Percentiles rank a stretch among this genome's conserved stretches.
phyloP scores from a whole-genome alignment of 208 protist genomes.

The Vickermania spadyakhi region DNA sequence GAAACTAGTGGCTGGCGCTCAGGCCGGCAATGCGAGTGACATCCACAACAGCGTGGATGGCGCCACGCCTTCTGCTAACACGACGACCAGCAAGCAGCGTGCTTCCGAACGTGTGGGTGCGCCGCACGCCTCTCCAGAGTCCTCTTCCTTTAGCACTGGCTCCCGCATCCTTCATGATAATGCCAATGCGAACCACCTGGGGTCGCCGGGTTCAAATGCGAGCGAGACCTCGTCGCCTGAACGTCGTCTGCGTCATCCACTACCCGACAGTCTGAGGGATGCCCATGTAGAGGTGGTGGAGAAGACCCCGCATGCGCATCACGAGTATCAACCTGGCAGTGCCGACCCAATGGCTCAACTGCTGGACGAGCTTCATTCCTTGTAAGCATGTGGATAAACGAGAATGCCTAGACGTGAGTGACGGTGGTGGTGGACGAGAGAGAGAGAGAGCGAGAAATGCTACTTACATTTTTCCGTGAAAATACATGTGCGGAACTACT shows the following conservation, averaged over 20 bases:
- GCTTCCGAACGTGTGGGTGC: not conserved
- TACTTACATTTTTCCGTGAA: no score
- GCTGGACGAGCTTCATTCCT: not conserved
- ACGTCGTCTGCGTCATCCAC: not conserved
- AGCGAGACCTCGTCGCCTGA: not conserved
- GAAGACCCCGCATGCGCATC: not conserved
- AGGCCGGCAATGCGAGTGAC: not conserved
- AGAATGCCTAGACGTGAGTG: no score
- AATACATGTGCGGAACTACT: no score
- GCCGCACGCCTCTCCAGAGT: not conserved
- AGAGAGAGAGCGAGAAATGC: no score
- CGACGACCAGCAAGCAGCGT: no score
- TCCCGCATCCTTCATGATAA: not conserved
- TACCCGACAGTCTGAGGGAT: not conserved
- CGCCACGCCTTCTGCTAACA: not conserved
- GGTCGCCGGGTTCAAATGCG: not conserved
- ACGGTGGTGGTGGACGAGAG: no score
- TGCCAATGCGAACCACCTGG: not conserved
- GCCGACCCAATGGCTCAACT: not conserved
- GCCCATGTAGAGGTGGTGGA: not conserved
- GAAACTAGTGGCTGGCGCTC: conserved; percentile 25
- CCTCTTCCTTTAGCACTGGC: not conserved
- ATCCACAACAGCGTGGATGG: not conserved
- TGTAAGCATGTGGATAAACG: no score
- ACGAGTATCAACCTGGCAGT: not conserved